Base-by-base conservation (phyloP, 2,329 filamentous ascomycete genomes). In the Arthrinium puccinioides region DNA sequence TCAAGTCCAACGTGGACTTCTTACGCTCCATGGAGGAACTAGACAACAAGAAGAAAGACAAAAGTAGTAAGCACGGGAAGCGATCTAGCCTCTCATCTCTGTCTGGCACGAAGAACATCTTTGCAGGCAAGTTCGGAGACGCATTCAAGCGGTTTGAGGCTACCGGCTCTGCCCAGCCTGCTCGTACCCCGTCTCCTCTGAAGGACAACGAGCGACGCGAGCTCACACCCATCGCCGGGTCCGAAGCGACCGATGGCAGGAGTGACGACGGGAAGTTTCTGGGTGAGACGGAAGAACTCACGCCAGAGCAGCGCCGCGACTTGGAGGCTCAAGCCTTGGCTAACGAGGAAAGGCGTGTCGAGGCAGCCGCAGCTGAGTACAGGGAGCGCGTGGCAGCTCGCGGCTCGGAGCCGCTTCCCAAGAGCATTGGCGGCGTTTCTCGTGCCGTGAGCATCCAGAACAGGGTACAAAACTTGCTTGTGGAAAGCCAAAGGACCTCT, bases 141-240 rank as follows among this genome's bases (percentile, higher is more conserved):
- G 89, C 90, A 4, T 96, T 97, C 64, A 87, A 90, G 53, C 76
- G 84, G 6, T 97, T 97, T 49, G 92, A 98, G 58, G 71, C 67
- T 18, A 74, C 68, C 41, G 48, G 49, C 40, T 54, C 33, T 16
- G 44, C 47, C 9, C 51, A 50, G 13, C 55, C 48, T n/a, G 53
- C 49, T 6, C 62, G 68, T 24, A 67, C 67, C 11, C 65, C 70
- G 2, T 74, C 72, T 5, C 72, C 70, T 4, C 59, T 67, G 19
- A 70, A 69, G 48, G 67, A 68, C 37, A 50, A 60, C 20, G 70
- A 62, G 46, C 70, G 54, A 42, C 68, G 59, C 60, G 70, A 61
- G 49, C 33, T 36, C n/a, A 84, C 82, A 11, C 83, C 86, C 0
- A 86, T 89, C 36, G 77, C 79, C 5, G 84, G 84, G 9, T 88